Base-by-base conservation (phyloP, 2,329 filamentous ascomycete genomes). In the Phoma sp. region DNA sequence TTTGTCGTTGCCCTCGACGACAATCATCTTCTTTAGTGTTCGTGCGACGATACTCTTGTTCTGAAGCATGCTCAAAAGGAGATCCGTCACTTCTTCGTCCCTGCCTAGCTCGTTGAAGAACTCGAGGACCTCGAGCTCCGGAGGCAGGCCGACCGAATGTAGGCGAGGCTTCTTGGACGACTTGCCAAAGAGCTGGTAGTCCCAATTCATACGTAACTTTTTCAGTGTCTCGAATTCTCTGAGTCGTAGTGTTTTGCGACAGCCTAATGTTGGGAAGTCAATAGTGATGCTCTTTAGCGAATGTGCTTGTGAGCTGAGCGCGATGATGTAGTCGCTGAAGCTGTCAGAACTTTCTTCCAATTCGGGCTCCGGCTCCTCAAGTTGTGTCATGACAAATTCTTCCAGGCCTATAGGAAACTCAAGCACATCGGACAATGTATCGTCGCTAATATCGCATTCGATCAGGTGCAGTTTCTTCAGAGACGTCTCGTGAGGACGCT, bases 381-480 rank as follows among this genome's bases (percentile, higher is more conserved):
- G 44, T 19, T 72, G 70, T 3, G 68, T 72, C 65, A 72, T 69
- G 29, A 71, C 68, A 19, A 72, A 71, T 25, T 72, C 70, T 35
- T 71, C 65, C 1, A 72, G 57, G 7, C 65, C 68, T 45, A 70
- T 63, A 0, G 70, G 70, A 6, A 72, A 60, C 50, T 71, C 66
- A n/a, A 72, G 62, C 2, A 72, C 50, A 36, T 72, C 70, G 3
- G 66, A 62, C 1, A 72, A 61, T 3, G 67, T 67, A 36, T 72
- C 70, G 24, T 72, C 70, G 49, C 67, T 71, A 32, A 72, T 70
- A 45, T 72, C 70, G 60, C 70, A 72, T 58, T 72, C 70, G 35
- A 72, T 66, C 19, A 72, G 35, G 17, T 64, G 60, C 15, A 72
- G 55, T 19, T 59, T 62, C 44, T 70, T 71, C 22, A 72, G 39